These are phyloP conservation scores for Canavalia gladiata DNA, from an alignment of 306 rosid genomes.

Conservation along the genomic window DNA sequence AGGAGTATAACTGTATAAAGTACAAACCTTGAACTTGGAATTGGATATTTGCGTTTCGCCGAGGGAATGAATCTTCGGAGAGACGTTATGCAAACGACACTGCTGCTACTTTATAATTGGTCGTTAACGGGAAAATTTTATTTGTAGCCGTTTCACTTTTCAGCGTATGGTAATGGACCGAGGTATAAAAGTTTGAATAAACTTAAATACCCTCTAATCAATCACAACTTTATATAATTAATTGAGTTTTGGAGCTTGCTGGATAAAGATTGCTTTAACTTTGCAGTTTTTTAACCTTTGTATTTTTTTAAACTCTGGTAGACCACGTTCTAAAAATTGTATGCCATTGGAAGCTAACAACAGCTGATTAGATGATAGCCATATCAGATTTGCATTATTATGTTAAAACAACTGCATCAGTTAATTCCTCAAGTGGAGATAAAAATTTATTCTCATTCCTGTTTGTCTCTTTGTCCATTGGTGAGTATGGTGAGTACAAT, in stretches of 20 bases:
- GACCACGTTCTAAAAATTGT: background rate
- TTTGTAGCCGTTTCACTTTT: slow-evolving; percentile 34
- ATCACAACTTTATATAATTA: background rate
- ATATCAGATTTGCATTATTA: background rate
- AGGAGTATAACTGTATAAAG: slow-evolving; percentile 13
- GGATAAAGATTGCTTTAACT: slow-evolving; percentile 26
- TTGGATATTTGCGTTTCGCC: slow-evolving; percentile 38
- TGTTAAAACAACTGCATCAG: background rate
- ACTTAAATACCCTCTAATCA: background rate
- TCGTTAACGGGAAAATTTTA: slow-evolving; percentile 29
- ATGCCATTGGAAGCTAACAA: background rate
- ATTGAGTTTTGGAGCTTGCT: slow-evolving; percentile 19
- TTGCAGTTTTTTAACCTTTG: slow-evolving; percentile 12
- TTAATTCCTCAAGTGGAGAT: background rate
- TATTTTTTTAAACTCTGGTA: background rate
- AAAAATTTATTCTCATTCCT: background rate
- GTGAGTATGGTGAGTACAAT: background rate
- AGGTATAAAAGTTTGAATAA: slow-evolving; percentile 12
- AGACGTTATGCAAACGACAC: slow-evolving; percentile 58
- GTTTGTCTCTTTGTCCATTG: background rate
- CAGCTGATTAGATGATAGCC: background rate
- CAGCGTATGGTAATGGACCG: background rate
- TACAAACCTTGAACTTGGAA: slow-evolving; percentile 29
- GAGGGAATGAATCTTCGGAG: slow-evolving; percentile 48
- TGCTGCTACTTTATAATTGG: background rate